A percentile compares a stretch with the other conserved stretches of the same genome.
Evolutionary conservation across 306 rosid genomes (phyloP).

Genomic region (Canavalia ensiformis): DNA sequence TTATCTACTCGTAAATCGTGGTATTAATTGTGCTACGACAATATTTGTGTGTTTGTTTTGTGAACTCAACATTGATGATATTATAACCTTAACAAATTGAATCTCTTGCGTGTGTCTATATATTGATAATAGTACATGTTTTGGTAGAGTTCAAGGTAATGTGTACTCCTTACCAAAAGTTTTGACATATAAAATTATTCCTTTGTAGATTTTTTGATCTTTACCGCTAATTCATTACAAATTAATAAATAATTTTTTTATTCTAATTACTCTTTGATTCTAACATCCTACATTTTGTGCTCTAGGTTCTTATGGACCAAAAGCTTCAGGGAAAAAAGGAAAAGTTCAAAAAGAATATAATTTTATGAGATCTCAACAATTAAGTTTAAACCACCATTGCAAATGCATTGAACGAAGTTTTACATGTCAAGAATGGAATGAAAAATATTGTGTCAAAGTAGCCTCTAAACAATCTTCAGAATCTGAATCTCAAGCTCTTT

Average conservation of each 20-base stretch:
- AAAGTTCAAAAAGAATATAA: slow-evolving; percentile 50
- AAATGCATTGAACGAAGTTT: slow-evolving; percentile 49
- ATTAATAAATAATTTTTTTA: not conserved
- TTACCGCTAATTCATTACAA: too few species aligned
- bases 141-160: too few species aligned
- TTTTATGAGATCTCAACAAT: slow-evolving; percentile 47
- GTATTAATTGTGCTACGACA: too few species aligned
- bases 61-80: too few species aligned
- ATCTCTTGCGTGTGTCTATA: too few species aligned
- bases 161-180: too few species aligned
- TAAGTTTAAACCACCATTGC: slow-evolving; percentile 23
- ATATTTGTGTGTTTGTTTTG: too few species aligned
- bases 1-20: too few species aligned
- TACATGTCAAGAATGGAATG: slow-evolving; percentile 43
- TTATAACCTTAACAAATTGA: too few species aligned
- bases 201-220: too few species aligned
- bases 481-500: slow-evolving; percentile 69
- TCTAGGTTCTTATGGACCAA: slow-evolving; percentile 56
- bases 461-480: slow-evolving; percentile 73
- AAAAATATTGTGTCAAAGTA: slow-evolving; percentile 62
- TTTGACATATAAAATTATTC: too few species aligned
- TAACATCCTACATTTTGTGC: slow-evolving; percentile 31
- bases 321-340: slow-evolving; percentile 58
- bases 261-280: slow-evolving; percentile 5
- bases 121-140: too few species aligned